Conservation (phyloP, 1,284 basidiomycete genomes). For the Tylopilus sp. region DNA sequence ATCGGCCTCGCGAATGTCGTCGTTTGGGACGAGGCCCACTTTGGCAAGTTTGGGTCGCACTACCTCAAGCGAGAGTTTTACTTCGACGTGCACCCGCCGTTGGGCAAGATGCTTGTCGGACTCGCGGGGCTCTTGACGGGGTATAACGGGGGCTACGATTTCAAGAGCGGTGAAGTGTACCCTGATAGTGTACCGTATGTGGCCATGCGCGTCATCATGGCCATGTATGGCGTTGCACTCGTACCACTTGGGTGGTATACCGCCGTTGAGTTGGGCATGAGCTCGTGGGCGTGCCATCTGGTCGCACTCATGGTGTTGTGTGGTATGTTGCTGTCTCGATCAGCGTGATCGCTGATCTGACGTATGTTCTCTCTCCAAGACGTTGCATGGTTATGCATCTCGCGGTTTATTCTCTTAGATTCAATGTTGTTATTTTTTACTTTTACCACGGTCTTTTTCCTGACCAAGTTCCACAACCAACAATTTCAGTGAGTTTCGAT, state of each 20-base stretch:
- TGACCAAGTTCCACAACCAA: conserved; percentile 97
- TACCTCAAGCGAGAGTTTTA: conserved; percentile 98
- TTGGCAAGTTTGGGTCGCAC: conserved; percentile 97
- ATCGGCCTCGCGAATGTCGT: conserved; percentile 92
- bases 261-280: conserved; percentile 95
- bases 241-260: conserved; percentile 98
- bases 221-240: conserved; percentile 94
- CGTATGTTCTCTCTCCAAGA: conserved; percentile 60
- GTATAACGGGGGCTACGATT: conserved; percentile 94
- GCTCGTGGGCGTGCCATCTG: conserved; percentile 89
- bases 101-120: conserved; percentile 99
- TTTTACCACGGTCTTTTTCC: conserved; percentile 94
- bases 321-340: conserved; percentile 62
- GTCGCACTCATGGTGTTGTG: conserved; percentile 95
- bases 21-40: conserved; percentile 99
- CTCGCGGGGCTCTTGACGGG: conserved; percentile 92
- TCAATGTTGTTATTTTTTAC: conserved; percentile 99
- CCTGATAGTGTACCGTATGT: conserved; percentile 91
- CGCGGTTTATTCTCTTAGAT: conserved; percentile 96
- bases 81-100: conserved; percentile 97
- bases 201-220: conserved; percentile 95
- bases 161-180: conserved; percentile 93
- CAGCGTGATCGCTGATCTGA: conserved; percentile 1
- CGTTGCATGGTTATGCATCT: conserved; percentile 96
- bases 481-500: conserved; percentile 79